These are phyloP conservation scores for Candolleomyces efflorescens DNA, from an alignment of 768 basidiomycete species.

Conservation along the genomic window DNA sequence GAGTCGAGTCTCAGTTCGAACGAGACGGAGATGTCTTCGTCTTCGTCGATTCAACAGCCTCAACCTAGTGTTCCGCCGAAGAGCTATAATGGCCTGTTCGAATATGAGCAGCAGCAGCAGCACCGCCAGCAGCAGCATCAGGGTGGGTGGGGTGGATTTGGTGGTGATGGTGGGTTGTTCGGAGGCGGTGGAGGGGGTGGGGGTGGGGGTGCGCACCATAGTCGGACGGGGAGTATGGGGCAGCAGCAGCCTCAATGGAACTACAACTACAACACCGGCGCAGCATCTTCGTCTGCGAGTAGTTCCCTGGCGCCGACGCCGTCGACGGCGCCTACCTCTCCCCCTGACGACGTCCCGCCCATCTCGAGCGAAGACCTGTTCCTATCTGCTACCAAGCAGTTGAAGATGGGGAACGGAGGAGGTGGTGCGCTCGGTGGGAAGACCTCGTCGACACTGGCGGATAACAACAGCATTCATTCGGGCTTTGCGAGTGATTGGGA, in stretches of 20 bases:
- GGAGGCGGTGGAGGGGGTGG: too few species aligned
- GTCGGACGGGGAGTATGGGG: too few species aligned
- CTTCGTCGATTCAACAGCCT: slow-evolving; percentile 19
- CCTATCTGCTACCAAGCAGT: slow-evolving; percentile 19
- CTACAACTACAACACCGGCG: slow-evolving; percentile 1
- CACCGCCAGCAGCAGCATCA: slow-evolving; percentile 6
- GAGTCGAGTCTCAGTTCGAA: slow-evolving; percentile 7
- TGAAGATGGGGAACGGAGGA: neutral
- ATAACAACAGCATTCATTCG: neutral
- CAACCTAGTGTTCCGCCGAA: slow-evolving; percentile 36
- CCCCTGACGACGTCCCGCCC: slow-evolving; percentile 19
- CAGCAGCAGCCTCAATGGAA: too few species aligned
- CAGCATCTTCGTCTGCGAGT: slow-evolving; percentile 10
- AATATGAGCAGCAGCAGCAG: slow-evolving; percentile 16
- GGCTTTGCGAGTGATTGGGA: neutral
- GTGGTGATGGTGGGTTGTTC: neutral
- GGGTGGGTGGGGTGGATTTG: neutral
- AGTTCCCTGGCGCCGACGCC: slow-evolving; percentile 22
- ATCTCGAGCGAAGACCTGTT: slow-evolving; percentile 21
- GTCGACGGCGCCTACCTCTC: slow-evolving; percentile 24
- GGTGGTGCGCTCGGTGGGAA: neutral
- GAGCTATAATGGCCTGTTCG: slow-evolving; percentile 34
- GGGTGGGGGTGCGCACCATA: too few species aligned
- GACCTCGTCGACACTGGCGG: neutral
- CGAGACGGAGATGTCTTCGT: slow-evolving; percentile 21